Evolutionary conservation across 1,139 yeast genomes (phyloP).

Genomic region (Yamadazyma conglobata): DNA sequence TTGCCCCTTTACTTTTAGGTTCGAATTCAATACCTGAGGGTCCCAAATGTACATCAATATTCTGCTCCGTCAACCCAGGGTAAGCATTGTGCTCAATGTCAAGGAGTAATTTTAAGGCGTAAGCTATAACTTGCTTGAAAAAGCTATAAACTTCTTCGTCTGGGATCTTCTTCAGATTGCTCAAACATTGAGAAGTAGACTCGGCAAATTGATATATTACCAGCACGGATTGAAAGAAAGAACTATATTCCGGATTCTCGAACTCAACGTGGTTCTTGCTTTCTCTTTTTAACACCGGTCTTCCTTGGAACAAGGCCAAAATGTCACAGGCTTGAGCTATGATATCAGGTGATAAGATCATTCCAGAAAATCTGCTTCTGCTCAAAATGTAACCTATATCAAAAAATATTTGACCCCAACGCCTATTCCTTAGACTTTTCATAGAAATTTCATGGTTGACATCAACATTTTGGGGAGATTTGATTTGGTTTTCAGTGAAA

Average conservation of each 20-base stretch:
- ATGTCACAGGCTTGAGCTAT: conserved; percentile 60
- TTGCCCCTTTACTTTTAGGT: conserved; percentile 20
- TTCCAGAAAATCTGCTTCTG: conserved; percentile 55
- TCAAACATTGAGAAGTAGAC: conserved; percentile 49
- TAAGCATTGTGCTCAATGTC: conserved; percentile 27
- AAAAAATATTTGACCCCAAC: conserved; percentile 81
- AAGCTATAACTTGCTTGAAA: conserved; percentile 29
- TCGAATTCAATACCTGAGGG: conserved; percentile 19
- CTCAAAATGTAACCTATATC: conserved; percentile 79
- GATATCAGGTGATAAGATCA: conserved; percentile 30
- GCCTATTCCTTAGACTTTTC: conserved; percentile 63
- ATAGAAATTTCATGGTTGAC: conserved; percentile 41
- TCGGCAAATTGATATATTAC: conserved; percentile 65
- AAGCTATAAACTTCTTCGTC: conserved; percentile 17
- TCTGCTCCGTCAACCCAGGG: conserved; percentile 27
- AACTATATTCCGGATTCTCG: conserved; percentile 82
- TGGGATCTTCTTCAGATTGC: conserved; percentile 19
- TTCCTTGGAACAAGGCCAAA: conserved; percentile 72
- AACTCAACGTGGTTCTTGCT: conserved; percentile 84
- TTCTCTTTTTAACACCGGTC: conserved; percentile 73
- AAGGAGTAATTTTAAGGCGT: conserved; percentile 29
- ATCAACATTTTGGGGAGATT: conserved; percentile 44
- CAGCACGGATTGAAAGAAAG: conserved; percentile 74
- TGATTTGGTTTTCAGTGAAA: conserved; percentile 55
- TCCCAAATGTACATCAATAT: conserved; percentile 26